Conservation (phyloP, 495 filamentous ascomycete genomes). For the Tuber borchii region DNA sequence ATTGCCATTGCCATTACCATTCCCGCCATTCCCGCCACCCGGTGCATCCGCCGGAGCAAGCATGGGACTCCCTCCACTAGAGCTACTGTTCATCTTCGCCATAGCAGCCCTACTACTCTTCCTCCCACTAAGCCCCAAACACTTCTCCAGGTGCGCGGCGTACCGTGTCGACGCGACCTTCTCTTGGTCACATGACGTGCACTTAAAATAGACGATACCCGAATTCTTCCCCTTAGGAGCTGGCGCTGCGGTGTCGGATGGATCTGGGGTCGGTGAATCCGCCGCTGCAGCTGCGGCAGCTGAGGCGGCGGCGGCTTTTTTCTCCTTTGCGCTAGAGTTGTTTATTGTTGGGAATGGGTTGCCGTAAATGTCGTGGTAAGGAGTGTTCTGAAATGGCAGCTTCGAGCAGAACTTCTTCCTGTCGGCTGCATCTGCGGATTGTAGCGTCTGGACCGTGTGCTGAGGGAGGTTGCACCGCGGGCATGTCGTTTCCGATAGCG, state of each 20-base stretch:
- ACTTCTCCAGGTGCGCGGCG: conserved; percentile 39
- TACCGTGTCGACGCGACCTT: conserved; percentile 26
- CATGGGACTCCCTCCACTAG: conserved; percentile 34
- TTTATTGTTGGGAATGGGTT: conserved; percentile 39
- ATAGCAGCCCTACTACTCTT: conserved; percentile 38
- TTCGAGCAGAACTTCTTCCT: conserved; percentile 40
- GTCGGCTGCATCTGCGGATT: neutral
- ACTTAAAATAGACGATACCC: conserved; percentile 30
- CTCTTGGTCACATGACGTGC: conserved; percentile 31
- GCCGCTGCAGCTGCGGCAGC: conserved; percentile 10
- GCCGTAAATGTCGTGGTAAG: conserved; percentile 39
- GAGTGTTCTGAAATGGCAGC: conserved; percentile 30
- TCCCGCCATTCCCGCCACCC: conserved; percentile 6
- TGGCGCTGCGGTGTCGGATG: conserved; percentile 7
- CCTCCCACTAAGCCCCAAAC: conserved; percentile 33
- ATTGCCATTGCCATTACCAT: neutral
- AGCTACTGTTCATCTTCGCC: conserved; percentile 37
- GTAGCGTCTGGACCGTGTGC: conserved; percentile 23
- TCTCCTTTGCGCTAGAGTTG: conserved; percentile 25
- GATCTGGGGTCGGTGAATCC: conserved; percentile 30
- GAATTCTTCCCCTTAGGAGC: conserved; percentile 27
- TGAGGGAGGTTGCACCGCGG: conserved; percentile 37
- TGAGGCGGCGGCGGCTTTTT: conserved; percentile 10
- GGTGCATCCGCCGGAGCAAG: conserved; percentile 26
- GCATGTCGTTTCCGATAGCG: conserved; percentile 38